Evolutionary conservation across 192 early-diverging fungal species (phyloP), one percentile per base, ranked within the genome.

Genomic region (Obelidium mucronatum): DNA sequence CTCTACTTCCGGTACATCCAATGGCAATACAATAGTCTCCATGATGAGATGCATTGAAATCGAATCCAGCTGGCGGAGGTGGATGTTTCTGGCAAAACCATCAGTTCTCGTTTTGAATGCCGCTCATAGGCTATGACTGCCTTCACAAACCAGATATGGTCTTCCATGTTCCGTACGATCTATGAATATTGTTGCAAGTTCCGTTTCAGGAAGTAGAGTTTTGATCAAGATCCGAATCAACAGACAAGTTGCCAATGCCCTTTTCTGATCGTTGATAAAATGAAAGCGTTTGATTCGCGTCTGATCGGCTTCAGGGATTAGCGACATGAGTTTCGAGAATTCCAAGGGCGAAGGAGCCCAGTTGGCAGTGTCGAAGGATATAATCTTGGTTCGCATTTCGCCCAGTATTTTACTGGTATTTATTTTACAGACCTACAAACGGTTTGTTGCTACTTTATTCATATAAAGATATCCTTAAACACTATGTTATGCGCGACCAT

Each of bases 11-110:
- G 24, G 30, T 26, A 53, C 40, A 33, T 13, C 58, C 36, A 13
- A 48, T n/a, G 3, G 22, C 61, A 24, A 64, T 44, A 13, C 33
- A 22, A 60, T 33, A 74, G 44, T 74, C 73, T 2, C 73, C 73
- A 28, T 74, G 73, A 40, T 74, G 73, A 36, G 60, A 64, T 30
- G 61, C 22, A 60, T 74, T 74, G 60, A 74, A 64, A 26, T 59
- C 63, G 31, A 65, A 37, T 11, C 34, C 37, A 34, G 11, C 19
- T n/a, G 56, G 70, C 28, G 70, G n/a, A 53, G 31, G 8, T 15
- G 55, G 24, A 8, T 59, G 56, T 26, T 26, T 60, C 56, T 31
- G 2, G 24, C 1, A 0, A 19, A 44, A 48, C 44, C 44, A 48
- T 48, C 44, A 48, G 19, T 48, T 6, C 22, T 61, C 39, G 40